Evolutionary conservation across 202 grass and related monocot genomes (phyloP).

Genomic region (Brachypodium distachyon): DNA sequence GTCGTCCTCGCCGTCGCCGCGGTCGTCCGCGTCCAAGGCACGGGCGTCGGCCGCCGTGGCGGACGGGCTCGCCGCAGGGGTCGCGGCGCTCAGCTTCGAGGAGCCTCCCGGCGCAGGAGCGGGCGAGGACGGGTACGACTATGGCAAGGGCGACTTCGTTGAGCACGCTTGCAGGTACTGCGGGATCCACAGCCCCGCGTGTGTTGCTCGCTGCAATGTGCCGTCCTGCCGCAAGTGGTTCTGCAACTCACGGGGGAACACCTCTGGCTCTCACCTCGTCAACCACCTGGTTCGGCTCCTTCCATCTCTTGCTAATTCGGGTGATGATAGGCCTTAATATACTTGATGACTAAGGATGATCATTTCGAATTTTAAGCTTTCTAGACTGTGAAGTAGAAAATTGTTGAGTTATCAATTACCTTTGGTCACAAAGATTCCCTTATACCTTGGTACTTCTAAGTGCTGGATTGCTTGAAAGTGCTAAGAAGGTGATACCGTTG

Average conservation of each 20-base stretch:
- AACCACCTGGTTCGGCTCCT: slow-evolving; percentile 67
- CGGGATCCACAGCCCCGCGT: slow-evolving; percentile 89
- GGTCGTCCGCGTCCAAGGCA: slow-evolving; percentile 22
- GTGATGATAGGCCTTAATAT: not conserved
- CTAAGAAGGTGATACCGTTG: not conserved
- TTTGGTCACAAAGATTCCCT: not conserved
- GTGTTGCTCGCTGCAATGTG: slow-evolving; percentile 85
- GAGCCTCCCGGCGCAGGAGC: slow-evolving; percentile 42
- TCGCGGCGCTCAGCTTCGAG: slow-evolving; percentile 80
- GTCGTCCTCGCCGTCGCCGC: slow-evolving; percentile 44
- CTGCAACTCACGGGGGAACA: slow-evolving; percentile 95
- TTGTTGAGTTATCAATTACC: not conserved
- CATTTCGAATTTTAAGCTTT: not conserved
- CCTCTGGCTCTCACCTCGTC: slow-evolving; percentile 94
- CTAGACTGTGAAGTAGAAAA: not conserved
- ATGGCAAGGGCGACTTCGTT: slow-evolving; percentile 74
- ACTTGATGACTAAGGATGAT: not conserved
- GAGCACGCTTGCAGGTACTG: slow-evolving; percentile 94
- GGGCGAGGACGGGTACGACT: slow-evolving; percentile 66
- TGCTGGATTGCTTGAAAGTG: not conserved
- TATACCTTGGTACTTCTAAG: not conserved
- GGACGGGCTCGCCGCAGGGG: slow-evolving; percentile 63
- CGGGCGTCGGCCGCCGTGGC: not conserved
- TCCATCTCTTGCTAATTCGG: not conserved
- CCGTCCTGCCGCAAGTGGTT: slow-evolving; percentile 99